These are phyloP conservation scores for Lactarius pseudohatsudake DNA, from an alignment of 768 basidiomycete species.

Conservation along the genomic window DNA sequence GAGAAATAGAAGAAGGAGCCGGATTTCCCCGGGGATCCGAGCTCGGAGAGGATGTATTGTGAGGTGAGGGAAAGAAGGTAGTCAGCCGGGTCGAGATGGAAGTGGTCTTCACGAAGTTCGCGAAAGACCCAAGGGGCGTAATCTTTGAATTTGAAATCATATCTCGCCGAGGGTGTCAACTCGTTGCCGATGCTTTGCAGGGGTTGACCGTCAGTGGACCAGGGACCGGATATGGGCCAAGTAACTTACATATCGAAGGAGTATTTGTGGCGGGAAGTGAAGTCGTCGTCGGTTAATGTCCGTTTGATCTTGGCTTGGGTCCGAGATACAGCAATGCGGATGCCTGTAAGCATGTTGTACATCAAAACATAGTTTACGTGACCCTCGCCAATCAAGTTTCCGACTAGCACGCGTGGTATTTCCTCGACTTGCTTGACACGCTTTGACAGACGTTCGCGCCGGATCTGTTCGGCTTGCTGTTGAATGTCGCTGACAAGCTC, in stretches of 20 bases:
- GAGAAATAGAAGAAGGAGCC: constrained; percentile 99
- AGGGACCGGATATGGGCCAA: constrained; percentile 23
- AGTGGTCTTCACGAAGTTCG: constrained; percentile 89
- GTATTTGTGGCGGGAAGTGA: constrained; percentile 85
- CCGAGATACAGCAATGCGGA: constrained; percentile 92
- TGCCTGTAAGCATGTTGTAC: constrained; percentile 99
- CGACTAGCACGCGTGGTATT: constrained; percentile 53
- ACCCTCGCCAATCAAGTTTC: constrained; percentile 96
- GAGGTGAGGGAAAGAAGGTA: constrained; percentile 95
- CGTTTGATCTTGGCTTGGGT: constrained; percentile 95
- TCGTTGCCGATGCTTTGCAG: constrained; percentile 85
- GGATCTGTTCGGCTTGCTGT: constrained; percentile 83
- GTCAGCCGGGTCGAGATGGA: constrained; percentile 95
- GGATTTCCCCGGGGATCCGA: constrained; percentile 97
- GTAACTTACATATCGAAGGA: constrained; percentile 91
- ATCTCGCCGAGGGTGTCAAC: constrained; percentile 94
- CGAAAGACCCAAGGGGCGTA: constrained; percentile 99
- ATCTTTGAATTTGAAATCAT: constrained; percentile 99
- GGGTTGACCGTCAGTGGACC: constrained; percentile 8
- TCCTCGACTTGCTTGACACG: constrained; percentile 61
- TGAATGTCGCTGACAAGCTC: constrained; percentile 81
- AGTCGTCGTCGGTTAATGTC: constrained; percentile 83
- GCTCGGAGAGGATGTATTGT: constrained; percentile 96
- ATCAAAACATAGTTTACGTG: constrained; percentile 99
- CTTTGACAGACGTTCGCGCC: constrained; percentile 74